A percentile compares a stretch with the other conserved stretches of the same genome.
phyloP scores from a whole-genome alignment of 345 rosid species.

The Dovyalis caffra region DNA sequence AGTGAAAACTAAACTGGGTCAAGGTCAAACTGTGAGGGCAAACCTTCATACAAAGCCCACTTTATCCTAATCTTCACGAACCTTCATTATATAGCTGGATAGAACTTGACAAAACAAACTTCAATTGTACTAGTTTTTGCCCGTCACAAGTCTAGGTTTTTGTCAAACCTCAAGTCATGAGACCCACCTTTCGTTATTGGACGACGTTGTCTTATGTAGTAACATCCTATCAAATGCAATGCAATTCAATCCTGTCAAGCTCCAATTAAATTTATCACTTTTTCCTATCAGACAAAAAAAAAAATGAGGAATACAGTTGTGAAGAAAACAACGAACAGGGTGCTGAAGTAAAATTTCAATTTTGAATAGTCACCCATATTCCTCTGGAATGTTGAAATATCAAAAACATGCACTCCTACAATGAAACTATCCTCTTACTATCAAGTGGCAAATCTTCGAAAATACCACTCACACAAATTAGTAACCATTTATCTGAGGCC shows the following conservation, averaged over 20 bases:
- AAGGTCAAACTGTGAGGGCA: not conserved
- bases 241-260: no score
- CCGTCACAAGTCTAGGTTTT: no score
- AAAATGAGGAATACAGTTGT: conserved; percentile 10
- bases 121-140: no score
- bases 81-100: not conserved
- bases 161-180: no score
- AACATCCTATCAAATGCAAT: no score
- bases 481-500: conserved; percentile 71
- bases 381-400: conserved; percentile 4
- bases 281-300: conserved; percentile 1
- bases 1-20: not conserved
- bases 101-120: no score
- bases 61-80: not conserved
- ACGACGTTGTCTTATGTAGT: no score
- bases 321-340: not conserved
- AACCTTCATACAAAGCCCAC: not conserved
- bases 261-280: not conserved
- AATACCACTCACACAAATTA: conserved; percentile 15
- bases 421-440: not conserved
- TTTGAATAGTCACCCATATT: conserved; percentile 9
- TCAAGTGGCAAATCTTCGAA: no score
- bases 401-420: not conserved
- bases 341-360: not conserved
- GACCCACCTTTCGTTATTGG: no score